Evolutionary conservation across 768 basidiomycete species (phyloP).

Genomic region (Leucocoprinus leucothites): DNA sequence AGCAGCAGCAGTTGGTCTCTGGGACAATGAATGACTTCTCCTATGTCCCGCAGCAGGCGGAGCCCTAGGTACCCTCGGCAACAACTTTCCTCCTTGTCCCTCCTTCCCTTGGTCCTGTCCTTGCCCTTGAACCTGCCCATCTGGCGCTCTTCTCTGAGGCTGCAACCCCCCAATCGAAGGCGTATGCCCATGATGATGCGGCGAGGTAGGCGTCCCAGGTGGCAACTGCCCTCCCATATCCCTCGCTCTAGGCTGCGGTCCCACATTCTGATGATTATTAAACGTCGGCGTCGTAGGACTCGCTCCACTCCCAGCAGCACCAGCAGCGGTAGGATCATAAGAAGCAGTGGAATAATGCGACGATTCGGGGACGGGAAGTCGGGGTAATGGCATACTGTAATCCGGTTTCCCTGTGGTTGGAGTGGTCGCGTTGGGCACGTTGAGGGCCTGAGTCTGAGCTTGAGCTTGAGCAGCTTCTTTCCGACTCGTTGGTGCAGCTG

Average conservation of each 20-base stretch:
- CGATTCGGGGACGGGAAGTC: constrained; percentile 77
- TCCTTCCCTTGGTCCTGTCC: constrained; percentile 17
- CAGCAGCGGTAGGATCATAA: constrained; percentile 52
- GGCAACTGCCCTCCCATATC: constrained; percentile 59
- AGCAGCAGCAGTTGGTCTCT: constrained; percentile 45
- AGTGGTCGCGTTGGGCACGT: constrained; percentile 22
- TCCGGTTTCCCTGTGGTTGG: constrained; percentile 46
- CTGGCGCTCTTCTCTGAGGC: constrained; percentile 23
- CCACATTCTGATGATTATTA: constrained; percentile 18
- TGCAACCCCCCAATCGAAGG: not conserved
- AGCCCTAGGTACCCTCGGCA: constrained; percentile 57
- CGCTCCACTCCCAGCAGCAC: constrained; percentile 43
- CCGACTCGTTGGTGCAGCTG: no score
- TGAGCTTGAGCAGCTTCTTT: no score
- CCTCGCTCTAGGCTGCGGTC: constrained; percentile 59
- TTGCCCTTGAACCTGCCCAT: constrained; percentile 28
- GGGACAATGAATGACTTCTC: constrained; percentile 81
- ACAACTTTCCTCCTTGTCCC: no score
- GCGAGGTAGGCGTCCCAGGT: no score
- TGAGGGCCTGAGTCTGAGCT: no score
- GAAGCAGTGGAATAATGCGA: constrained; percentile 81
- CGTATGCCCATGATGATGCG: no score
- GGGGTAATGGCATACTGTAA: constrained; percentile 80
- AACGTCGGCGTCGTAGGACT: constrained; percentile 61
- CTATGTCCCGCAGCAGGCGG: constrained; percentile 73